phyloP scores from a whole-genome alignment of 202 grass and related monocot genomes.

The Brachypodium distachyon region DNA sequence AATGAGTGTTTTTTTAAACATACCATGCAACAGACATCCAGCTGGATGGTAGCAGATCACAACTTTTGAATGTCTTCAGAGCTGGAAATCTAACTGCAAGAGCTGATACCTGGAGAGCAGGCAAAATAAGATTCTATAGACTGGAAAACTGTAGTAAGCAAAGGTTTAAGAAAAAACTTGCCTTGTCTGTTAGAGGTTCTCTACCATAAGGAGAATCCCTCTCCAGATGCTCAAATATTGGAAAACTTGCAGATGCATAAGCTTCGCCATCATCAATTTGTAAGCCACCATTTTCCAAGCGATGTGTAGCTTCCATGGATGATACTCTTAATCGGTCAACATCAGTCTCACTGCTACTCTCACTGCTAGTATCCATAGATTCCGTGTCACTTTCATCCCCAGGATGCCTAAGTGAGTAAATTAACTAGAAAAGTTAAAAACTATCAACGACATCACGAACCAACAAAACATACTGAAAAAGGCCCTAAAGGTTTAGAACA shows the following conservation, averaged over 20 bases:
- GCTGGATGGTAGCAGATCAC: conserved; percentile 72
- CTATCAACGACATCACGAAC: conserved; percentile 6
- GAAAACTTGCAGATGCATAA: conserved; percentile 24
- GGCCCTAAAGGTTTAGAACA: too few relatives aligned
- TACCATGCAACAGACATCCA: conserved; percentile 99
- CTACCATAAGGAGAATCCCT: conserved; percentile 70
- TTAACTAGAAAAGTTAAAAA: conserved; percentile 41
- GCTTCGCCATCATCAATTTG: conserved; percentile 36
- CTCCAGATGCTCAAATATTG: conserved; percentile 76
- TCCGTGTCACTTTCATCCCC: conserved; percentile 80
- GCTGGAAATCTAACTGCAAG: conserved; percentile 77
- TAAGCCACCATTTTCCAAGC: conserved; percentile 38
- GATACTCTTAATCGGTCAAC: conserved; percentile 42
- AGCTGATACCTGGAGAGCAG: conserved; percentile 53
- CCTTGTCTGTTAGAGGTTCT: conserved; percentile 94
- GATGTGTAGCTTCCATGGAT: conserved; percentile 37
- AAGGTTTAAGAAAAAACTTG: conserved; percentile 11
- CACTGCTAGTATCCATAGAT: conserved; percentile 76
- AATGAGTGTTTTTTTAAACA: background rate
- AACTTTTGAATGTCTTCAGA: conserved; percentile 83
- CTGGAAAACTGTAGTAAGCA: background rate
- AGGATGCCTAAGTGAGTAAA: conserved; percentile 51
- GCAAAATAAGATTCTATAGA: conserved; percentile 27
- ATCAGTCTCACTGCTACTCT: conserved; percentile 61
- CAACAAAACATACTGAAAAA: conserved; percentile 15